Evolutionary conservation across 2,329 filamentous ascomycete genomes (phyloP).

Genomic region (Rhytidhysteron rufulum): DNA sequence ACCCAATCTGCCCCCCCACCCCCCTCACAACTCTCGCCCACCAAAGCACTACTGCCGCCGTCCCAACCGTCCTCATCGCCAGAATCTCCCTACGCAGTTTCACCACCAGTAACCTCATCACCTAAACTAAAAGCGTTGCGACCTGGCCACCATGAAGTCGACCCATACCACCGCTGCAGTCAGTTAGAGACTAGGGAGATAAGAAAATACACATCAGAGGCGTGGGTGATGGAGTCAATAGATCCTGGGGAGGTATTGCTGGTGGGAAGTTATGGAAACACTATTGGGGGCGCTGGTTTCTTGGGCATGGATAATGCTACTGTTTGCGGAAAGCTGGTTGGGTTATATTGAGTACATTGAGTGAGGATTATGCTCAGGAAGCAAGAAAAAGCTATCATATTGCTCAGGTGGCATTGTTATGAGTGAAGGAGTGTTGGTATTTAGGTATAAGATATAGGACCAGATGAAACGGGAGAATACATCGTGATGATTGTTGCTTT

Average conservation of each 20-base stretch:
- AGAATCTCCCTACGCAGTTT: constrained; percentile 22
- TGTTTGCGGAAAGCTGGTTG: constrained; percentile 20
- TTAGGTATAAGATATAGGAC: too few relatives aligned
- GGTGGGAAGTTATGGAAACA: not conserved
- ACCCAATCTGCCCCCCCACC: constrained; percentile 19
- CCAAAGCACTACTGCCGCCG: constrained; percentile 18
- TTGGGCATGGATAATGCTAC: constrained; percentile 19
- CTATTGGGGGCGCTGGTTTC: constrained; percentile 1
- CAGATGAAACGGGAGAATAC: too few relatives aligned
- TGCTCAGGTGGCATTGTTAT: too few relatives aligned
- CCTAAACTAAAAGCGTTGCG: constrained; percentile 21
- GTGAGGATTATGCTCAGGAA: not conserved
- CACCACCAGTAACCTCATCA: constrained; percentile 20
- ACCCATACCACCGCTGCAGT: constrained; percentile 17
- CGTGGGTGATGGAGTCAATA: constrained; percentile 9
- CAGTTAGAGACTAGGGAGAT: constrained; percentile 16
- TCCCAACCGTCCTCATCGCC: constrained; percentile 18
- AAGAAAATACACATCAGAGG: constrained; percentile 17
- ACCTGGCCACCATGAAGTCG: constrained; percentile 24
- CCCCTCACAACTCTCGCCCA: constrained; percentile 18
- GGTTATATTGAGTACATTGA: constrained; percentile 15
- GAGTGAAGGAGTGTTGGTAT: too few relatives aligned
- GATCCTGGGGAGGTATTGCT: not conserved
- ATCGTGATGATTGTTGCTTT: too few relatives aligned
- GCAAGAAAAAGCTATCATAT: too few relatives aligned